Evolutionary conservation across 495 filamentous ascomycete genomes (phyloP).

Genomic region (Penicillium riverlandense): DNA sequence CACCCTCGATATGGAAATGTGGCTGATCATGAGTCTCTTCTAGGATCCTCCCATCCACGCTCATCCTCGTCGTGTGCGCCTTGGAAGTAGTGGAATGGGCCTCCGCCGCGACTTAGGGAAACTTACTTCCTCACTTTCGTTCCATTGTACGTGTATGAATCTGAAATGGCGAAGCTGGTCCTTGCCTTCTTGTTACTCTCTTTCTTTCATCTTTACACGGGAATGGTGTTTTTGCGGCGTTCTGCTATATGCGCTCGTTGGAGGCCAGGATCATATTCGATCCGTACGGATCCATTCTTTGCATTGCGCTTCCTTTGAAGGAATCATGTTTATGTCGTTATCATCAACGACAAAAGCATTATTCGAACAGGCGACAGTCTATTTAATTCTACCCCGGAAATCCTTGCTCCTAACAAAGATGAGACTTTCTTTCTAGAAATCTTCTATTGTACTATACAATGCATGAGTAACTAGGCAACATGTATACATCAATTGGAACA

Average conservation of each 20-base stretch:
- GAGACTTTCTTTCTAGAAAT: no score
- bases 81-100: constrained; percentile 94
- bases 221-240: background rate
- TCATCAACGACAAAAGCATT: no score
- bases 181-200: background rate
- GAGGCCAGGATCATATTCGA: no score
- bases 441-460: no score
- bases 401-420: no score
- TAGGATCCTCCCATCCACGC: constrained; percentile 90
- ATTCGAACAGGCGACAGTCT: no score
- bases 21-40: constrained; percentile 16
- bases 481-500: background rate
- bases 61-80: constrained; percentile 83
- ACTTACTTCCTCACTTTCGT: constrained; percentile 1
- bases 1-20: background rate
- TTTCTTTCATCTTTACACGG: background rate
- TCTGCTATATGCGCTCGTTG: background rate
- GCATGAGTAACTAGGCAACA: no score
- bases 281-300: no score
- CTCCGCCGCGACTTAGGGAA: constrained; percentile 7
- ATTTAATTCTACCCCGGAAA: no score
- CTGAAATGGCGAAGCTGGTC: background rate
- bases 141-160: background rate
- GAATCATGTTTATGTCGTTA: no score
- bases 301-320: no score